Percentiles rank a stretch among this genome's conserved stretches.
Conservation (phyloP, 2,329 filamentous ascomycete species). For the Thelonectria blattea region DNA sequence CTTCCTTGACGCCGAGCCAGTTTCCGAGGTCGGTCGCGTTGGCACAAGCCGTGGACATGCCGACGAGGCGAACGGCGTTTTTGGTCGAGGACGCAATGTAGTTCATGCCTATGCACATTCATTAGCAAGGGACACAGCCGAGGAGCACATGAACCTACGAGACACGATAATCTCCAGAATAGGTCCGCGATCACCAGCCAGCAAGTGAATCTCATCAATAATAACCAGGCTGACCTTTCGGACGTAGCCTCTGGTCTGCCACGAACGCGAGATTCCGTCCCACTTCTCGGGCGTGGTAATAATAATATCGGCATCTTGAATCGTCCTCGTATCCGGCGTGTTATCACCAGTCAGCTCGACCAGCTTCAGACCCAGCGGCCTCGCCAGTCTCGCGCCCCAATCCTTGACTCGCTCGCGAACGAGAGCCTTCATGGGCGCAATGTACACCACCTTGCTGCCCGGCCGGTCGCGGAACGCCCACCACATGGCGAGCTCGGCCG, state of each 20-base stretch:
- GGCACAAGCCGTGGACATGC: conserved; percentile 99
- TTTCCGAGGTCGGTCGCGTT: conserved; percentile 94
- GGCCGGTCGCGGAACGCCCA: conserved; percentile 96
- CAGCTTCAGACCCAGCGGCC: conserved; percentile 83
- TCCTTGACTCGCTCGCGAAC: conserved; percentile 96
- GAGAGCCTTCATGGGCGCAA: conserved; percentile 98
- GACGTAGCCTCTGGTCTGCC: conserved; percentile 97
- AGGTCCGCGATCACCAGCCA: conserved; percentile 95
- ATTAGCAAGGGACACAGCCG: neutral
- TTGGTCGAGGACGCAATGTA: conserved; percentile 96
- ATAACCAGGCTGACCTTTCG: conserved; percentile 94
- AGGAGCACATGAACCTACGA: conserved; percentile 46
- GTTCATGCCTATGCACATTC: conserved; percentile 82
- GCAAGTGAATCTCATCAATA: conserved; percentile 96
- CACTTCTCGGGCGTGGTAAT: conserved; percentile 99
- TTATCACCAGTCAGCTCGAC: conserved; percentile 98
- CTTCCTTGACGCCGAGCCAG: conserved; percentile 96
- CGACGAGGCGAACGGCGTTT: conserved; percentile 84
- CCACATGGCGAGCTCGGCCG: conserved; percentile 98
- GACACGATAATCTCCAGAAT: conserved; percentile 97
- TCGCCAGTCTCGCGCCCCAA: conserved; percentile 83
- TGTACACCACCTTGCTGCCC: conserved; percentile 97
- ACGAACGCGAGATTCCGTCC: conserved; percentile 98
- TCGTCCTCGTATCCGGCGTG: conserved; percentile 94
- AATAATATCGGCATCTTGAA: conserved; percentile 95